Conservation (phyloP, 1,284 basidiomycete genomes). For the Irpex sp. region DNA sequence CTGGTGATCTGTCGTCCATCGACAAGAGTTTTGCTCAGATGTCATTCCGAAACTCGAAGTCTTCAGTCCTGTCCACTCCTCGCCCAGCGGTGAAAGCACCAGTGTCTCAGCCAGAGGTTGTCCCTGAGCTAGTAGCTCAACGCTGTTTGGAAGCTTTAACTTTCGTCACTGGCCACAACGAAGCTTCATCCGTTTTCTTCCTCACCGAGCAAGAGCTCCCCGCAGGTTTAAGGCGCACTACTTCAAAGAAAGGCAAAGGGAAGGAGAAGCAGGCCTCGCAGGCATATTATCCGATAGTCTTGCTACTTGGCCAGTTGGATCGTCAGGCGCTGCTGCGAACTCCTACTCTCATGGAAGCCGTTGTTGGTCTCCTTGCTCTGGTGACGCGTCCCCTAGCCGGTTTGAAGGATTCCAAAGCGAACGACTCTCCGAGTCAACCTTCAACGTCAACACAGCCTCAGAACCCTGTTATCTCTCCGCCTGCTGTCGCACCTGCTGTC, state of each 20-base stretch:
- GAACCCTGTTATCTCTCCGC: not conserved
- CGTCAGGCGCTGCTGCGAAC: constrained; percentile 81
- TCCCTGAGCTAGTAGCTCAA: constrained; percentile 90
- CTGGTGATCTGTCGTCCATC: constrained; percentile 87
- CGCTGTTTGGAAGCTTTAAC: constrained; percentile 88
- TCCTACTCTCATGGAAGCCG: constrained; percentile 87
- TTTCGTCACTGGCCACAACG: constrained; percentile 83
- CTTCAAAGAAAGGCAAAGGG: constrained; percentile 85
- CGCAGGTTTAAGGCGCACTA: constrained; percentile 62
- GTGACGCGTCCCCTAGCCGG: constrained; percentile 79
- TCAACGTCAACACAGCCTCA: not conserved
- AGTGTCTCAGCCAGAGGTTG: constrained; percentile 74
- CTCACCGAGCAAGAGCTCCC: constrained; percentile 90
- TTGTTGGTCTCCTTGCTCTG: constrained; percentile 81
- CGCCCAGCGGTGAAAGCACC: constrained; percentile 65
- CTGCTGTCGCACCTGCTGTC: not conserved
- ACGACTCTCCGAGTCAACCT: constrained; percentile 11
- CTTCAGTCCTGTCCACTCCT: constrained; percentile 48
- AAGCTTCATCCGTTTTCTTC: constrained; percentile 86
- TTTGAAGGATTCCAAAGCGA: constrained; percentile 47
- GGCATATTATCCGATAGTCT: constrained; percentile 86
- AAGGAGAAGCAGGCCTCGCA: constrained; percentile 84
- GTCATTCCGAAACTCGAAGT: constrained; percentile 71
- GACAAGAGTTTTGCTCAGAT: constrained; percentile 95
- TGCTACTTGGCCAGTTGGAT: constrained; percentile 83